Base-by-base conservation (phyloP, 179 eudicot species). In the Amaranthus tricolor region DNA sequence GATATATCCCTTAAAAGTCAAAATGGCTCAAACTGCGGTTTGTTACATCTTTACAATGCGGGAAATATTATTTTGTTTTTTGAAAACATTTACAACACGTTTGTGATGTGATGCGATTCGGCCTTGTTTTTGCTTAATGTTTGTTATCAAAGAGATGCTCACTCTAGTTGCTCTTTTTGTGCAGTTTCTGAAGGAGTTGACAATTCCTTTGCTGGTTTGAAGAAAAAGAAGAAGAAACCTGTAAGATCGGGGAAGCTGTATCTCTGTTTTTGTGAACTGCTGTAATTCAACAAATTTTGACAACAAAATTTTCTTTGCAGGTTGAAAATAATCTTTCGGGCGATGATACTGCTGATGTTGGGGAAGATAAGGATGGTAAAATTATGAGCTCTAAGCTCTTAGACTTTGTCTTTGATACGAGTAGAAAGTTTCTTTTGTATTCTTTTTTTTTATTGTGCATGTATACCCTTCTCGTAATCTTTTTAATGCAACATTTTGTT, bases 221-320 rank as follows among this genome's bases (percentile, higher is more conserved):
- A 89, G 80, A 91, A 89, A 85, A 91, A 91, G 81, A 91, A 91
- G 86, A 91, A 88, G 86, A 91, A 91, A 71, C 83, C 85, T 70
- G 94, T 88, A 76, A 77, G 90, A 81, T 62, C 7, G 43, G 11
- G 9, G 2, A 31, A 62, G 14, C 48, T 80, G 50, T 51, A 19
- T 14, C 14, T 7, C 9, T 74, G 6, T 67, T 74, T 54, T 47
- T 14, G 19, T 45, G 8, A 14, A 15, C 4, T 74, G 12, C 1
- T 21, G 9, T 40, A 51, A 5, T 59, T 57, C 20, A 61, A 78
- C 54, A 62, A 45, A 4, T 43, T 62, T 21, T 71, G 56, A 59
- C 65, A 11, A 56, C 9, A 31, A 44, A 16, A 6, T 75, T 5
- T 4, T 57, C 49, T 47, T 75, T 82, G 74, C 85, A 89, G 97